Conservation (phyloP, 371 early-diverging fungal genomes). For the Mucor piriformis region DNA sequence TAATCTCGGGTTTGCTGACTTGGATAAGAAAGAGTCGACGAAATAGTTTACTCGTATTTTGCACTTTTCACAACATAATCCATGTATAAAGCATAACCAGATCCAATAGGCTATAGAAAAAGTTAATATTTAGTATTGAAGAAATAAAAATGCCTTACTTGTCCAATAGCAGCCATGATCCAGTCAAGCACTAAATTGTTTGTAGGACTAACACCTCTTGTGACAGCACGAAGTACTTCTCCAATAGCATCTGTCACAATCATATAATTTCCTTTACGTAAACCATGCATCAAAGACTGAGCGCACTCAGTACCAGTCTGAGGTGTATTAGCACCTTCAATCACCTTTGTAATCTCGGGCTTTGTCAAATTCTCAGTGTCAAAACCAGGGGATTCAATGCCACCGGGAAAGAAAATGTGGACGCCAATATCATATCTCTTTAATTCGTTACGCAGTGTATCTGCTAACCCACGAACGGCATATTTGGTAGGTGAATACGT, state of each 20-base stretch:
- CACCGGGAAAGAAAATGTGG: constrained; percentile 83
- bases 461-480: constrained; percentile 82
- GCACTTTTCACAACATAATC: constrained; percentile 43
- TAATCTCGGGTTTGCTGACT: constrained; percentile 71
- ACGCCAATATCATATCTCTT: constrained; percentile 68
- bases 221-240: constrained; percentile 50
- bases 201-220: constrained; percentile 50
- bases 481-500: constrained; percentile 87
- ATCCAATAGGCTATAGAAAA: constrained; percentile 38
- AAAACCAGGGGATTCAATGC: constrained; percentile 82
- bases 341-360: constrained; percentile 76
- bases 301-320: constrained; percentile 67
- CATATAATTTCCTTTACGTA: constrained; percentile 50
- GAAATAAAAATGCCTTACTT: constrained; percentile 31
- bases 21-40: constrained; percentile 2
- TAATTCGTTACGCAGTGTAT: constrained; percentile 76
- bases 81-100: constrained; percentile 48
- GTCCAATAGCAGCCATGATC: constrained; percentile 39
- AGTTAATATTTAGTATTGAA: background rate
- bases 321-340: constrained; percentile 74
- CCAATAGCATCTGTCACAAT: constrained; percentile 58
- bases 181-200: constrained; percentile 48
- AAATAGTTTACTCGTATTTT: constrained; percentile 9
- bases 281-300: constrained; percentile 56
- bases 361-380: constrained; percentile 82